Evolutionary conservation across 2,329 filamentous ascomycete genomes (phyloP).

Genomic region (Fusarium odoratissimum): DNA sequence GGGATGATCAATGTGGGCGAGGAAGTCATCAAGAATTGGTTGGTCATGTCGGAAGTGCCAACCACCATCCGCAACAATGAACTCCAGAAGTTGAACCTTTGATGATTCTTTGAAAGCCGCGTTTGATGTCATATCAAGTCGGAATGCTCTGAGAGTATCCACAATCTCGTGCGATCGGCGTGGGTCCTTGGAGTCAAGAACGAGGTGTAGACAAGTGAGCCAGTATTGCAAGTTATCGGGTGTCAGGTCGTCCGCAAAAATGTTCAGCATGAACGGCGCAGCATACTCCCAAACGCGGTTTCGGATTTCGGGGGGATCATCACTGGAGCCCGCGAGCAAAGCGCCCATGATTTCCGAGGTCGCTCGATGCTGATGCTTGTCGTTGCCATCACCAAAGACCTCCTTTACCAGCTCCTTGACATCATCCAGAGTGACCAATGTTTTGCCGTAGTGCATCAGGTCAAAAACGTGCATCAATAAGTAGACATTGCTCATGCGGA

Average conservation of each 20-base stretch:
- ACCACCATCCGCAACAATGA: conserved; percentile 85
- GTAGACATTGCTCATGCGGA: conserved; percentile 88
- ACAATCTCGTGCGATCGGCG: conserved; percentile 87
- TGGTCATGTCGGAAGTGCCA: conserved; percentile 96
- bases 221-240: conserved; percentile 96
- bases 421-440: conserved; percentile 84
- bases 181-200: conserved; percentile 89
- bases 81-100: conserved; percentile 91
- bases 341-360: conserved; percentile 94
- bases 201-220: conserved; percentile 91
- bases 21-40: conserved; percentile 89
- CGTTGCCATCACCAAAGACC: conserved; percentile 90
- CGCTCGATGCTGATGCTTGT: conserved; percentile 97
- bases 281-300: conserved; percentile 88
- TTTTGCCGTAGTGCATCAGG: conserved; percentile 83
- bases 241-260: conserved; percentile 92
- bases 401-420: conserved; percentile 82
- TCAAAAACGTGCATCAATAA: conserved; percentile 92
- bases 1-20: conserved; percentile 92
- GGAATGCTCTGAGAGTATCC: conserved; percentile 84
- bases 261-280: conserved; percentile 85
- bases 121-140: conserved; percentile 93
- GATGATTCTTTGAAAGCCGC: conserved; percentile 99
- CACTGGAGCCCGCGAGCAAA: conserved; percentile 81
- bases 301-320: conserved; percentile 79